These are phyloP conservation scores for Sophora flavescens DNA, from an alignment of 306 rosid genomes.

Conservation along the genomic window DNA sequence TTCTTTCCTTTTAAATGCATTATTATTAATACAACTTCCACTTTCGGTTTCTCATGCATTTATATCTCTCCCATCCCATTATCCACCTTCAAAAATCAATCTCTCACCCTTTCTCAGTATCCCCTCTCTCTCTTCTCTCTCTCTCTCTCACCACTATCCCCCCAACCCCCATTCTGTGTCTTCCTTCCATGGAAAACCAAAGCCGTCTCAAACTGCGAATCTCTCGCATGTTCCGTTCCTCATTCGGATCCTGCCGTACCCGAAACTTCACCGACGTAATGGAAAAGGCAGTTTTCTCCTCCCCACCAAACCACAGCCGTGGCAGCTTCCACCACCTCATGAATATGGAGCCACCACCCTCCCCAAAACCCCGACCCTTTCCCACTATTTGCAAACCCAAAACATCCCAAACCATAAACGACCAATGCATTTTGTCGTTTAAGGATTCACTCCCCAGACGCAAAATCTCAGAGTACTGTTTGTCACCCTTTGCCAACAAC, in stretches of 20 bases:
- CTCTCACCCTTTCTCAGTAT: neutral
- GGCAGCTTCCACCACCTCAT: slow-evolving; percentile 38
- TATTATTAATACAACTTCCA: slow-evolving; percentile 43
- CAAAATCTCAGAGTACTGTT: slow-evolving; percentile 54
- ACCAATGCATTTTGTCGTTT: slow-evolving; percentile 47
- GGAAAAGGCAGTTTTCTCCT: slow-evolving; percentile 63
- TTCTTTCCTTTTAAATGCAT: neutral
- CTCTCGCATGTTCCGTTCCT: slow-evolving; percentile 85
- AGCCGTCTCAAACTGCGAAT: slow-evolving; percentile 71
- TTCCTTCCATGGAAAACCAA: slow-evolving; percentile 69
- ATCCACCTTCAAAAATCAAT: slow-evolving; percentile 31
- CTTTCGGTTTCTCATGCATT: slow-evolving; percentile 58
- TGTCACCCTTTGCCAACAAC: slow-evolving; percentile 49
- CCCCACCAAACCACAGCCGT: slow-evolving; percentile 42
- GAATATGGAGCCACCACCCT: slow-evolving; percentile 35
- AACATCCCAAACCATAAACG: slow-evolving; percentile 35
- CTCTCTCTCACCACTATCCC: neutral
- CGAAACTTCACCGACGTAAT: slow-evolving; percentile 68
- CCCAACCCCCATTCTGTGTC: neutral
- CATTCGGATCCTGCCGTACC: slow-evolving; percentile 82
- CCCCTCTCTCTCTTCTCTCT: neutral
- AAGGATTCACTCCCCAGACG: slow-evolving; percentile 60
- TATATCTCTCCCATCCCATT: slow-evolving; percentile 24
- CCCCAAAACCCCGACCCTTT: slow-evolving; percentile 51
- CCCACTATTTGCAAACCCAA: slow-evolving; percentile 60